Evolutionary conservation across 2,329 filamentous ascomycete genomes (phyloP).

Genomic region (Calonectria henricotiae): DNA sequence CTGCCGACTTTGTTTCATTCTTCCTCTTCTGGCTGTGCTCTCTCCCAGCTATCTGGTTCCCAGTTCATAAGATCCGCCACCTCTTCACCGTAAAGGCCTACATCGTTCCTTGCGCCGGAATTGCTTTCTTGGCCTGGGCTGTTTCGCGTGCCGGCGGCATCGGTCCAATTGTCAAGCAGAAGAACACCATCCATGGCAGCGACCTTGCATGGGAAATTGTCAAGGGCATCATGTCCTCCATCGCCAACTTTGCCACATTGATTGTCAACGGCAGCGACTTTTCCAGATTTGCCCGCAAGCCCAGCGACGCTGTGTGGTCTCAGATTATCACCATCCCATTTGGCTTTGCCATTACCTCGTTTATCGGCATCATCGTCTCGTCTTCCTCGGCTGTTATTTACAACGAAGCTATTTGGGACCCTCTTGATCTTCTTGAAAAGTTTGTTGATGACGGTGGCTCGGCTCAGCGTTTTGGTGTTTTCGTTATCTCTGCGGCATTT

Average conservation of each 20-base stretch:
- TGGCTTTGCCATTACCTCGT: conserved; percentile 84
- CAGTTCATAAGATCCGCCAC: conserved; percentile 90
- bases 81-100: conserved; percentile 92
- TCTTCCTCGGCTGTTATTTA: conserved; percentile 82
- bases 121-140: conserved; percentile 91
- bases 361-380: conserved; percentile 86
- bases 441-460: conserved; percentile 81
- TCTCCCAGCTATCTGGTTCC: conserved; percentile 90
- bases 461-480: conserved; percentile 81
- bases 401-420: conserved; percentile 80
- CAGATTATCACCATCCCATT: conserved; percentile 83
- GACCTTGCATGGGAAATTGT: conserved; percentile 86
- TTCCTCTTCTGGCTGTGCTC: conserved; percentile 89
- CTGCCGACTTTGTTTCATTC: conserved; percentile 84
- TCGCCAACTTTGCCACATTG: conserved; percentile 92
- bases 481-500: conserved; percentile 80
- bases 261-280: conserved; percentile 91
- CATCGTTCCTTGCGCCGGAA: conserved; percentile 86
- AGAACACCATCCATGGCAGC: conserved; percentile 75
- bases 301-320: conserved; percentile 83
- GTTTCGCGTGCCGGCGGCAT: conserved; percentile 86
- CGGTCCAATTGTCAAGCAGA: conserved; percentile 85
- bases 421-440: conserved; percentile 75
- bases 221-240: conserved; percentile 88
- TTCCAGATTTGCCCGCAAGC: conserved; percentile 84